These are phyloP conservation scores for Euclidium syriacum DNA, from an alignment of 345 rosid species.

Conservation along the genomic window DNA sequence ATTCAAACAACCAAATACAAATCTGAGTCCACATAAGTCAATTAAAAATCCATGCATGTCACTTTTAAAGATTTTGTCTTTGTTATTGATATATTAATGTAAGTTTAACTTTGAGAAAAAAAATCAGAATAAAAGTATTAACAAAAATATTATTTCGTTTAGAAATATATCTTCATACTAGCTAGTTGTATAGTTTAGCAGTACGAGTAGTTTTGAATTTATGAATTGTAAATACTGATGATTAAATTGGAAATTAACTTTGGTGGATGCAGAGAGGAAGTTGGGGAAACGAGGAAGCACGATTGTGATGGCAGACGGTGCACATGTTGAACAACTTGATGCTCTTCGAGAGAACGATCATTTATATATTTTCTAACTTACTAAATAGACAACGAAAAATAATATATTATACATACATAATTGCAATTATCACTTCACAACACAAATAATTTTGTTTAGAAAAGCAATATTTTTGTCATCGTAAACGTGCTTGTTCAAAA, in stretches of 20 bases:
- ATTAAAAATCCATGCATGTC: no score
- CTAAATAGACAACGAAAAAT: no score
- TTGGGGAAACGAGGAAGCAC: conserved; percentile 63
- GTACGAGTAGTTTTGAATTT: background rate
- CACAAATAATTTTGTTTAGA: background rate
- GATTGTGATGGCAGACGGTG: conserved; percentile 73
- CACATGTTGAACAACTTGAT: conserved; percentile 67
- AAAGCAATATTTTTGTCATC: background rate
- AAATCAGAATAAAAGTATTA: no score
- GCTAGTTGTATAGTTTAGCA: no score
- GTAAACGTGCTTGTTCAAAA: background rate
- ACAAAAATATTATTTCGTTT: no score
- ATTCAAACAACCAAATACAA: no score
- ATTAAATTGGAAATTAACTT: background rate
- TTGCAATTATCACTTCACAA: background rate
- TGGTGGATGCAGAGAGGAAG: conserved; percentile 57
- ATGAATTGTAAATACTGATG: background rate
- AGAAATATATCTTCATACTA: no score
- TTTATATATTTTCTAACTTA: conserved; percentile 50
- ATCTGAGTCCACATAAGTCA: no score
- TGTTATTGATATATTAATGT: no score
- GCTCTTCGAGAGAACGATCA: conserved; percentile 77
- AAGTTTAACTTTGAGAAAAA: no score
- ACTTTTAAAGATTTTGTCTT: no score
- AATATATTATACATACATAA: background rate